Conservation (phyloP, 2,329 filamentous ascomycete genomes). For the Madurella mycetomatis region DNA sequence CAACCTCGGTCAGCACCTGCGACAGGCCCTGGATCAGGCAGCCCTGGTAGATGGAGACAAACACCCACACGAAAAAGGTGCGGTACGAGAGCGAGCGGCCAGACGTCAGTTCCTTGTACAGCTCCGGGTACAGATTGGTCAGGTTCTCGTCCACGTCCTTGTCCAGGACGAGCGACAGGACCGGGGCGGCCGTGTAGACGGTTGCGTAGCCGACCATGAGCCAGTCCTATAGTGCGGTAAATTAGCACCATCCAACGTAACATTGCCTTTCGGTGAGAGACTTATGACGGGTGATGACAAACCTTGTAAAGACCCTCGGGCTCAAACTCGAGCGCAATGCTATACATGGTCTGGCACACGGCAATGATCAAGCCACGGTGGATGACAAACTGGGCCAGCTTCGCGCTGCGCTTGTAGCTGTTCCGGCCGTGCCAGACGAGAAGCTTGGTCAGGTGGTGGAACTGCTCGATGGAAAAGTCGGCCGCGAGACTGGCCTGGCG, state of each 20-base stretch:
- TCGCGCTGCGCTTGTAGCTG: slow-evolving; percentile 92
- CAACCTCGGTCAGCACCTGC: slow-evolving; percentile 78
- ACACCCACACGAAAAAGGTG: slow-evolving; percentile 95
- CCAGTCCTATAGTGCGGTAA: slow-evolving; percentile 61
- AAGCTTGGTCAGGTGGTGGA: slow-evolving; percentile 89
- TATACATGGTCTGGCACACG: slow-evolving; percentile 96
- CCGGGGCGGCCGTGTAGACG: slow-evolving; percentile 87
- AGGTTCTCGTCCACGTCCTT: slow-evolving; percentile 91
- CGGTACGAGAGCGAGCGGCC: slow-evolving; percentile 84
- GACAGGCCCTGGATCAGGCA: slow-evolving; percentile 92
- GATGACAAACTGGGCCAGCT: slow-evolving; percentile 96
- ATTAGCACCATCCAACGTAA: neutral
- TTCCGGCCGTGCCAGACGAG: slow-evolving; percentile 99
- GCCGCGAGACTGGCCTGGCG: slow-evolving; percentile 90
- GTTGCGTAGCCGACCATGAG: slow-evolving; percentile 95
- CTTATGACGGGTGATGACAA: slow-evolving; percentile 13
- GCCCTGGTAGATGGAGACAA: slow-evolving; percentile 92
- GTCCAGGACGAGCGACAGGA: slow-evolving; percentile 90
- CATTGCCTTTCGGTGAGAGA: too few species aligned
- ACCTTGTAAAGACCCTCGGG: slow-evolving; percentile 87
- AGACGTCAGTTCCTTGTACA: slow-evolving; percentile 94
- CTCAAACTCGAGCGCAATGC: slow-evolving; percentile 86
- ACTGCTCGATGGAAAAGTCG: slow-evolving; percentile 95
- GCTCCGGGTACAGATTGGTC: slow-evolving; percentile 90
- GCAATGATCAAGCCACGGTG: slow-evolving; percentile 93